A percentile compares a stretch with the other conserved stretches of the same genome.
phyloP scores from a whole-genome alignment of 495 filamentous ascomycete genomes.

The Xylaria acuta region DNA sequence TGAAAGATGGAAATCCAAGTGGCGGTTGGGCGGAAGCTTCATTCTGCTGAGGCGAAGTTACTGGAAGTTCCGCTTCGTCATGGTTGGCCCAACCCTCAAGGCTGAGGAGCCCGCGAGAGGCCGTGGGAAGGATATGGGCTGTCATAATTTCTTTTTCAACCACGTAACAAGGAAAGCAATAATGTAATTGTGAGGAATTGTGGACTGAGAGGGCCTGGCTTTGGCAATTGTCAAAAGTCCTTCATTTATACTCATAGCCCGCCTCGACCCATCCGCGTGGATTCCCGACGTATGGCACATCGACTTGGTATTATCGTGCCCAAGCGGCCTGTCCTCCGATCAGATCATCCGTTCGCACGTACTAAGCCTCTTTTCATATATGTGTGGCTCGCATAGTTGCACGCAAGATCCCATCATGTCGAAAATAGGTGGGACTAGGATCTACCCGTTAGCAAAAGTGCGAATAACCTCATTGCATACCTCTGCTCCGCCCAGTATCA shows the following conservation, averaged over 20 bases:
- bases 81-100: slow-evolving; percentile 27
- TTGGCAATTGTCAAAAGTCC: neutral
- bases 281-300: neutral
- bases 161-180: neutral
- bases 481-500: slow-evolving; percentile 12
- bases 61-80: slow-evolving; percentile 27
- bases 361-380: neutral
- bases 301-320: neutral
- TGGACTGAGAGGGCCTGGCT: neutral
- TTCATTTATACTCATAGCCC: slow-evolving; percentile 14
- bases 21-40: slow-evolving; percentile 28
- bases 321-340: neutral
- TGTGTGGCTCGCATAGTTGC: neutral
- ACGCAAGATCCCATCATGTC: slow-evolving; percentile 5
- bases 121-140: slow-evolving; percentile 27
- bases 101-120: slow-evolving; percentile 28
- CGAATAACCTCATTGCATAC: slow-evolving; percentile 5
- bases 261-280: neutral
- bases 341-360: slow-evolving; percentile 17
- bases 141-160: slow-evolving; percentile 28
- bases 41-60: slow-evolving; percentile 28
- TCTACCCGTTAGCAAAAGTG: slow-evolving; percentile 6
- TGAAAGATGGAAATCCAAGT: slow-evolving; percentile 27
- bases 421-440: neutral
- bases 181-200: neutral